Evolutionary conservation across 257 asterid genomes (phyloP), one percentile per base, ranked within the genome.

Genomic region (Anisodus tanguticus): DNA sequence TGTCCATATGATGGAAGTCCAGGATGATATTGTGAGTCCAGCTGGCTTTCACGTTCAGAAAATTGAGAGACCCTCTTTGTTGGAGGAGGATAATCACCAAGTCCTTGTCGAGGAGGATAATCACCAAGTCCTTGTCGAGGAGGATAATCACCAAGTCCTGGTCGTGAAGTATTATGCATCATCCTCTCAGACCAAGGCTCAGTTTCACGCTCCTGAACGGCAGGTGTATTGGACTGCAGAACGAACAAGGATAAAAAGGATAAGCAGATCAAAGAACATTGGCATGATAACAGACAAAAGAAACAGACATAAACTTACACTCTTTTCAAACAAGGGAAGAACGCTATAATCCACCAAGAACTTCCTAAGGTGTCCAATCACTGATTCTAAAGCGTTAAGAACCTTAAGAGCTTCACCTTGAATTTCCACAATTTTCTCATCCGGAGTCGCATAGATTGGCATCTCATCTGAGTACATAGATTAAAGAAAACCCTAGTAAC

Each of bases 331-430:
- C 78, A 95, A 86, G 45, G 99, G 97, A 70, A 95, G 91, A 85
- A 95, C 94, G 59, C 91, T 91, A 6, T 92, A 97, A 91, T 95
- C 99, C 79, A 95, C 97, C 89, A 95, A 86, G 83, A 95, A 95
- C 88, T 92, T 94, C 84, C 99, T 93, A 72, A 95, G 91, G 80
- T 94, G 99, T 57, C 92, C 91, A 71, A 95, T 89, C 64, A 94
- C 98, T 83, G 94, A 94, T 86, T 92, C 98, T 85, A 94, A 86
- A 37, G 98, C 99, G 86, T 87, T 91, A 26, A 91, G 93, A 84
- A 95, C 97, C 87, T 95, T 94, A 78, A 86, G 83, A 82, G 92
- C 92, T 88, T 95, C 99, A 45, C 97, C 99, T 84, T 94, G 98
- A 87, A 95, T 78, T 86, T 95, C 99, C 62, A 94, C 95, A 82